These are phyloP conservation scores for Blepharisma undulans DNA, from an alignment of 169 alveolate genomes.

Conservation along the genomic window DNA sequence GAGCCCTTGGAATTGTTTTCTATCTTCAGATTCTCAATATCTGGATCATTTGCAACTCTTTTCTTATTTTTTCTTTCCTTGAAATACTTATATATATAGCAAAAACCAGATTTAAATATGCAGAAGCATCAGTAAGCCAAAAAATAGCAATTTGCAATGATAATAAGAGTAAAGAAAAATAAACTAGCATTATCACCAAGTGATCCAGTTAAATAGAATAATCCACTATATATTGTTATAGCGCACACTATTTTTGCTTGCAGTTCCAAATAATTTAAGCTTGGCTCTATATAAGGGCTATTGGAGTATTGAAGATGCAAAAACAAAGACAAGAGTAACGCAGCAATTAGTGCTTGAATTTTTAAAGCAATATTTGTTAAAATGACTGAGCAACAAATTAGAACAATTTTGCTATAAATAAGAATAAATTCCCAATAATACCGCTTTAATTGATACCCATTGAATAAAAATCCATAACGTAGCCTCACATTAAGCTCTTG, in stretches of 20 bases:
- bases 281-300: not conserved
- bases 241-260: constrained; percentile 3
- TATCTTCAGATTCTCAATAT: not conserved
- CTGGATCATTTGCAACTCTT: not conserved
- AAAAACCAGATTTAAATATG: not conserved
- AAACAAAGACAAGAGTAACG: not conserved
- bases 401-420: constrained; percentile 46
- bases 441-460: constrained; percentile 43
- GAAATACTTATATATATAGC: not conserved
- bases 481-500: constrained; percentile 19
- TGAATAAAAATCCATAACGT: constrained; percentile 47
- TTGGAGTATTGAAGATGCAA: not conserved
- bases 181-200: not conserved
- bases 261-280: constrained; percentile 14
- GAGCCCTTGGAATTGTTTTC: not conserved
- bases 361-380: not conserved
- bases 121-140: not conserved
- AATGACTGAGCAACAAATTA: constrained; percentile 42
- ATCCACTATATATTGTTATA: constrained; percentile 38
- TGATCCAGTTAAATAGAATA: not conserved
- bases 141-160: not conserved
- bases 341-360: constrained; percentile 3
- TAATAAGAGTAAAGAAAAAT: not conserved
- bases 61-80: not conserved
- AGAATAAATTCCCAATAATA: constrained; percentile 61